Conservation (phyloP, 192 early-diverging fungal species). For the Phycomyces nitens region DNA sequence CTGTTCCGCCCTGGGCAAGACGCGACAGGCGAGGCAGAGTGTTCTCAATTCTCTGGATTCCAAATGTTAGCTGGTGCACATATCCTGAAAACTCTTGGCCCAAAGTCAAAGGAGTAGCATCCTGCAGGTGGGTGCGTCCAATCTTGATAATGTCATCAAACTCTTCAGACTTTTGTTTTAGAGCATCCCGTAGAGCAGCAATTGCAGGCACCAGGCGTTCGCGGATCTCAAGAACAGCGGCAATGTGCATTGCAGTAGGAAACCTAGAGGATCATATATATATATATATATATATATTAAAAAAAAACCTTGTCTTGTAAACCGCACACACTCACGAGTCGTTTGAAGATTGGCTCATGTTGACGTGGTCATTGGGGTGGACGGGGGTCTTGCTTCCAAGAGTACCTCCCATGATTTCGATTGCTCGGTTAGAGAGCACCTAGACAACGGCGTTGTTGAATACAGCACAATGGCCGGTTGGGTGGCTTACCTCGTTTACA, state of each 20-base stretch:
- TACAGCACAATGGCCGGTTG: neutral
- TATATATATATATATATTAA: conserved; percentile 3
- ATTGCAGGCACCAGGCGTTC: conserved; percentile 79
- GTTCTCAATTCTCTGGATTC: conserved; percentile 78
- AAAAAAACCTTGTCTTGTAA: neutral
- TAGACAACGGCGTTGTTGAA: conserved; percentile 21
- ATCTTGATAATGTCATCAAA: conserved; percentile 96
- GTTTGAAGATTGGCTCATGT: conserved; percentile 96
- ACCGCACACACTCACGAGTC: conserved; percentile 59
- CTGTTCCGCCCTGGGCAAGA: conserved; percentile 93
- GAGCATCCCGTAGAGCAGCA: conserved; percentile 65
- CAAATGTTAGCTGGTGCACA: conserved; percentile 79
- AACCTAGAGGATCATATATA: conserved; percentile 44
- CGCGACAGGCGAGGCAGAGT: conserved; percentile 80
- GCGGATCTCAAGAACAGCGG: conserved; percentile 81
- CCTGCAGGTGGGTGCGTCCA: conserved; percentile 93
- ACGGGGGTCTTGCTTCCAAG: conserved; percentile 89
- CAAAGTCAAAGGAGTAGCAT: conserved; percentile 81
- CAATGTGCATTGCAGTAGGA: conserved; percentile 99
- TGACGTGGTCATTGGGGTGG: conserved; percentile 99
- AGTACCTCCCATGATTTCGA: conserved; percentile 85
- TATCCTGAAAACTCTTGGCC: conserved; percentile 98
- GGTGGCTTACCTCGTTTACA: conserved; percentile 62
- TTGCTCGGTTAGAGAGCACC: conserved; percentile 97
- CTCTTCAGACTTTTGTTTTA: conserved; percentile 70